phyloP scores from a whole-genome alignment of 495 filamentous ascomycete species.

The Tuber calosporum region DNA sequence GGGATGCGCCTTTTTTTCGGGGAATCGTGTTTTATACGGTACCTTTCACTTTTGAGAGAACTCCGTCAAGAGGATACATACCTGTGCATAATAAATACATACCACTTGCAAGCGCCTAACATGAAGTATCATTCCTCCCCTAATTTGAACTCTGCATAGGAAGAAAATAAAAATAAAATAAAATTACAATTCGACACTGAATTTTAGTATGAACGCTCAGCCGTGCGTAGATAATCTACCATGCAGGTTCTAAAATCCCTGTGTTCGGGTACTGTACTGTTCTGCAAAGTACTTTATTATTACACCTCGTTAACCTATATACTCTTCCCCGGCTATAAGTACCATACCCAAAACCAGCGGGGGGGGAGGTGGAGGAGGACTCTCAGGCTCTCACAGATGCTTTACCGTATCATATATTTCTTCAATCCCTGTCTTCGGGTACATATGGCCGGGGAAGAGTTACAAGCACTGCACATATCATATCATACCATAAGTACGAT shows the following conservation, averaged over 20 bases:
- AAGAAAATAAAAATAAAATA: background rate
- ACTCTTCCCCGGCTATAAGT: too few relatives aligned
- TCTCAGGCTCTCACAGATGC: too few relatives aligned
- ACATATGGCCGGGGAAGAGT: too few relatives aligned
- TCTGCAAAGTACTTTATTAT: too few relatives aligned
- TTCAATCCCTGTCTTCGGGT: too few relatives aligned
- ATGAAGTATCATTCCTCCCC: background rate
- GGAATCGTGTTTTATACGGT: background rate
- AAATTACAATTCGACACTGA: background rate
- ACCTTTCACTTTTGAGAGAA: background rate
- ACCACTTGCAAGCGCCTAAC: too few relatives aligned
- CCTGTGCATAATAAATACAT: background rate
- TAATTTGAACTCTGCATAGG: background rate
- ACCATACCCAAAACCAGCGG: too few relatives aligned
- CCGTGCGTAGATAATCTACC: background rate
- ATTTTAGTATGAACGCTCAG: background rate
- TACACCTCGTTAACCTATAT: too few relatives aligned
- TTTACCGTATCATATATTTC: too few relatives aligned
- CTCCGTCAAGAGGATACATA: background rate
- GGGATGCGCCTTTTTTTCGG: constrained; percentile 1
- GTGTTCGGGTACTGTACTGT: background rate
- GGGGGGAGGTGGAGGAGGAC: too few relatives aligned
- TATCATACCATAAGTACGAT: background rate
- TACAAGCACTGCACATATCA: too few relatives aligned
- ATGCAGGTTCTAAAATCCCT: background rate